phyloP scores from a whole-genome alignment of 495 filamentous ascomycete species.

The Aspergillus campestris region DNA sequence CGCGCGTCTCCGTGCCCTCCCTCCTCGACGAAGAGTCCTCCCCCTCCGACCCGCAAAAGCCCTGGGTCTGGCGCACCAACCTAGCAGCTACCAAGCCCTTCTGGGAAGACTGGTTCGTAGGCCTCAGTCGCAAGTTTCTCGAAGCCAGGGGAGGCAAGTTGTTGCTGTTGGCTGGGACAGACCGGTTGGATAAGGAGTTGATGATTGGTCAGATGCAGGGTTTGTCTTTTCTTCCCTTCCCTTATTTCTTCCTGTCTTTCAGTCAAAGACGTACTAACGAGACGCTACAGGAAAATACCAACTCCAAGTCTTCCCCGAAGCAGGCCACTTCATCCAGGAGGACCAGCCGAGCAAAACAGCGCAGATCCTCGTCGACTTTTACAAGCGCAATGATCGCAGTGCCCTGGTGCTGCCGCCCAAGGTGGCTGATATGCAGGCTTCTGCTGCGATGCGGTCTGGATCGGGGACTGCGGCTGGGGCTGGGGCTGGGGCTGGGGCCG shows the following conservation, averaged over 20 bases:
- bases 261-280: background rate
- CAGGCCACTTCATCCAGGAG: conserved; percentile 94
- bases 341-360: conserved; percentile 87
- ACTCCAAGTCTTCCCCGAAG: conserved; percentile 87
- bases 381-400: conserved; percentile 78
- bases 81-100: conserved; percentile 77
- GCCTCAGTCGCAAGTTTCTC: conserved; percentile 83
- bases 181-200: conserved; percentile 86
- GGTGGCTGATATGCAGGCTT: conserved; percentile 54
- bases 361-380: conserved; percentile 77
- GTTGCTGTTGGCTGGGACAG: conserved; percentile 84
- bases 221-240: conserved; percentile 22
- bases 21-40: conserved; percentile 48
- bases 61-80: conserved; percentile 82
- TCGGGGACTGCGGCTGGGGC: conserved; percentile 5
- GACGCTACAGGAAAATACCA: conserved; percentile 73
- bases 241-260: background rate
- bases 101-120: conserved; percentile 91
- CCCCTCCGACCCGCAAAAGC: conserved; percentile 25
- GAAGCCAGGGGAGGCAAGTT: conserved; percentile 78
- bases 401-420: conserved; percentile 85
- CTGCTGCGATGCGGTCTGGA: conserved; percentile 36
- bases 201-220: conserved; percentile 99
- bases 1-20: conserved; percentile 79
- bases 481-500: background rate